Percentiles rank a stretch among this genome's conserved stretches.
phyloP scores from a whole-genome alignment of 2,329 filamentous ascomycete genomes.

The Alternaria triticimaculans region DNA sequence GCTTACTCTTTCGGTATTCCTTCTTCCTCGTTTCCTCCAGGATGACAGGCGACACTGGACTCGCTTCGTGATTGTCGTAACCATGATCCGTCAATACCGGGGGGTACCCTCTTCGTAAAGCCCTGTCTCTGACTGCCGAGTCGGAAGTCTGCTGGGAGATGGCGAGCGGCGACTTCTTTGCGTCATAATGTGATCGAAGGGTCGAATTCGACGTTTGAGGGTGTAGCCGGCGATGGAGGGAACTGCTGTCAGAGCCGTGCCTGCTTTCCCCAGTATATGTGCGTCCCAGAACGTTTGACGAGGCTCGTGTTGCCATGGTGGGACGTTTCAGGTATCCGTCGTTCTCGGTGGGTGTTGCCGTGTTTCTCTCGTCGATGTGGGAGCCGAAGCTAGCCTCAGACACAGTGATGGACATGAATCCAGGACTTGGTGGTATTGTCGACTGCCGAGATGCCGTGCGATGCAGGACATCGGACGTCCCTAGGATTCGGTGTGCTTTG shows the following conservation, averaged over 20 bases:
- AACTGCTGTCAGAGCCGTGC: constrained; percentile 38
- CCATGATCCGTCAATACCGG: constrained; percentile 27
- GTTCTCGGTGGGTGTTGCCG: constrained; percentile 28
- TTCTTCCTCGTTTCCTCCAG: constrained; percentile 27
- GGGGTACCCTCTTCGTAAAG: constrained; percentile 49
- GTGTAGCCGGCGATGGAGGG: constrained; percentile 35
- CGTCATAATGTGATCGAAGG: constrained; percentile 53
- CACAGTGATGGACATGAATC: constrained; percentile 41
- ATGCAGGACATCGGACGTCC: constrained; percentile 41
- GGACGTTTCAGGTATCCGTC: constrained; percentile 22
- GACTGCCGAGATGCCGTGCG: constrained; percentile 32
- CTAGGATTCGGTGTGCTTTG: constrained; percentile 49
- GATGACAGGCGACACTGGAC: constrained; percentile 30
- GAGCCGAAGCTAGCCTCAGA: constrained; percentile 40
- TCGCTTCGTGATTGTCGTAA: constrained; percentile 19
- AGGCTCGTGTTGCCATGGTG: constrained; percentile 39
- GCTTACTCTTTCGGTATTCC: constrained; percentile 41
- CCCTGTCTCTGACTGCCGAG: constrained; percentile 54
- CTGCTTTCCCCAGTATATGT: constrained; percentile 29
- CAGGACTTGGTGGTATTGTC: constrained; percentile 32
- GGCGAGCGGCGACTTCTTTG: constrained; percentile 48
- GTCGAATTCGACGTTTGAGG: constrained; percentile 48
- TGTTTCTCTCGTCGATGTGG: constrained; percentile 30
- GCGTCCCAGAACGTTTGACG: constrained; percentile 43
- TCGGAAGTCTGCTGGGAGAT: constrained; percentile 55